Conservation (phyloP, 805 yeast species). For the Danielozyma ontarioensis region DNA sequence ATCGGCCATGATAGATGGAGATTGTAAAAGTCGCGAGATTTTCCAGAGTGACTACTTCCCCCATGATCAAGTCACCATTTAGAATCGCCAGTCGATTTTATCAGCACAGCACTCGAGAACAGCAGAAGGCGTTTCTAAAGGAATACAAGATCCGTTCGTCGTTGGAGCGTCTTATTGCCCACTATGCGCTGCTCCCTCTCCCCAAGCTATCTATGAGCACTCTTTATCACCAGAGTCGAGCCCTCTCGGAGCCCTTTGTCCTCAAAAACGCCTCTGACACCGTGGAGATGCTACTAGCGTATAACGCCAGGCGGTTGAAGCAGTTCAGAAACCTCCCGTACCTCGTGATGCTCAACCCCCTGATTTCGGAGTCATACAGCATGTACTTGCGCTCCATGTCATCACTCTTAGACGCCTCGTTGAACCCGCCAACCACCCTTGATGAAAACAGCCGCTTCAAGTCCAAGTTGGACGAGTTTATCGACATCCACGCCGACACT, state of each 20-base stretch:
- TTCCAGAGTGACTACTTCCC: no score
- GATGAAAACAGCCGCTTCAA: conserved; percentile 54
- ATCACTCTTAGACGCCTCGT: conserved; percentile 26
- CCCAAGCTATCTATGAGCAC: conserved; percentile 51
- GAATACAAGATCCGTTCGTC: conserved; percentile 56
- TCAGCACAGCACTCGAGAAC: no score
- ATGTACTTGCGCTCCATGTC: conserved; percentile 66
- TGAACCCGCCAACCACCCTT: conserved; percentile 37
- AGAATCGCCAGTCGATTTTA: no score
- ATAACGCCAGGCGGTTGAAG: conserved; percentile 65
- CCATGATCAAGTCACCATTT: no score
- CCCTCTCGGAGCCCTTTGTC: conserved; percentile 33
- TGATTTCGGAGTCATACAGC: conserved; percentile 71
- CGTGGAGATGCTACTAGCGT: conserved; percentile 48
- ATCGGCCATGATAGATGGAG: no score
- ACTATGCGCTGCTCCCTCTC: conserved; percentile 47
- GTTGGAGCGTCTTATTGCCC: conserved; percentile 53
- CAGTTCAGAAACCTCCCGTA: conserved; percentile 76
- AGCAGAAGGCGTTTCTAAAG: conserved; percentile 37
- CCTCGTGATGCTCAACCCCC: conserved; percentile 80
- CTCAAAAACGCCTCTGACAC: conserved; percentile 50
- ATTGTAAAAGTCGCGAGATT: no score
- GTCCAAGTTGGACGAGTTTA: conserved; percentile 45
- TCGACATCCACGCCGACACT: conserved; percentile 79
- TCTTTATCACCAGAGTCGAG: conserved; percentile 37